phyloP scores from a whole-genome alignment of 192 early-diverging fungal species.

The Dimargaris verticillata region DNA sequence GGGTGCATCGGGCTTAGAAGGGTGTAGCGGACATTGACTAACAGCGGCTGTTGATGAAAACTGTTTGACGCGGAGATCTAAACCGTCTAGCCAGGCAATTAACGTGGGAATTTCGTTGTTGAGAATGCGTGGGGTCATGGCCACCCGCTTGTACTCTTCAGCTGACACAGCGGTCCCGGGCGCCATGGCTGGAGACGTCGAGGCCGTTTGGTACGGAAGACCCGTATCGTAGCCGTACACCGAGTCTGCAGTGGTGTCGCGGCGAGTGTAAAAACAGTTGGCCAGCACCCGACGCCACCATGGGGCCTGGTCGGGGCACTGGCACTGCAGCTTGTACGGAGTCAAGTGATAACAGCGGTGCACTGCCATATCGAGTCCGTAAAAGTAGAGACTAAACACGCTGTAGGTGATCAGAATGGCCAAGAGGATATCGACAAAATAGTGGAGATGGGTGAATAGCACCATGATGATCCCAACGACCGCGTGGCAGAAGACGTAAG shows the following conservation, averaged over 20 bases:
- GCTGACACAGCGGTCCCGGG: background rate
- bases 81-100: constrained; percentile 5
- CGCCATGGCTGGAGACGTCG: background rate
- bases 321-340: constrained; percentile 2
- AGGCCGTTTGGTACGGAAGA: background rate
- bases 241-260: background rate
- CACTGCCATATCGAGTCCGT: constrained; percentile 19
- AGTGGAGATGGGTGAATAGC: constrained; percentile 36
- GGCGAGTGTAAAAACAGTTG: background rate
- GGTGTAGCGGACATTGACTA: too few relatives aligned
- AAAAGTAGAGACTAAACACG: constrained; percentile 36
- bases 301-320: background rate
- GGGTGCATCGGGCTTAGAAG: too few relatives aligned
- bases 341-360: constrained; percentile 9
- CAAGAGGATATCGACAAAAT: constrained; percentile 38
- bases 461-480: constrained; percentile 30
- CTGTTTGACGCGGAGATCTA: background rate
- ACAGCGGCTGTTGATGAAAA: too few relatives aligned
- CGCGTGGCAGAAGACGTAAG: constrained; percentile 21
- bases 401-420: constrained; percentile 35
- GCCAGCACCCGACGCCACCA: background rate
- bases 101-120: constrained; percentile 5
- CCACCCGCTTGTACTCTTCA: background rate
- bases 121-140: constrained; percentile 9
- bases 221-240: background rate